A percentile compares a stretch with the other conserved stretches of the same genome.
Evolutionary conservation across 345 rosid species (phyloP).

Genomic region (Syzygium aqueum): DNA sequence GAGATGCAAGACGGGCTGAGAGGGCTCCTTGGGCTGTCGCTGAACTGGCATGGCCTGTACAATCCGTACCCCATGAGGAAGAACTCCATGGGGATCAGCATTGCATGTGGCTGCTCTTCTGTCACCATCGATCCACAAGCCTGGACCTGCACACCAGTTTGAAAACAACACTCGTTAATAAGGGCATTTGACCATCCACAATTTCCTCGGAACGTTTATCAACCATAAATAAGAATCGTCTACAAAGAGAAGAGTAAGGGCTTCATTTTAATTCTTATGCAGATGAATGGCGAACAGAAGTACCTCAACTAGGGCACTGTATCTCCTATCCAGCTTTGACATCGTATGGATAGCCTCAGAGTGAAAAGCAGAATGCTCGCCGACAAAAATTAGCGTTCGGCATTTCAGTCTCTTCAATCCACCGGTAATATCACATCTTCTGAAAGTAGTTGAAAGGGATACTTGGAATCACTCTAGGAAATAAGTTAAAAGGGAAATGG

Average conservation of each 20-base stretch:
- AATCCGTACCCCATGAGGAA: constrained; percentile 90
- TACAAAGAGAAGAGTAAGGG: not conserved
- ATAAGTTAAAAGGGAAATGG: not conserved
- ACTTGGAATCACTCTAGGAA: not conserved
- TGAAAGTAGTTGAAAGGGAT: constrained; percentile 12
- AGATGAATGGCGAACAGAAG: not conserved
- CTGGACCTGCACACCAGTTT: constrained; percentile 51
- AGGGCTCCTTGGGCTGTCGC: constrained; percentile 87
- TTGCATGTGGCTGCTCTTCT: constrained; percentile 96
- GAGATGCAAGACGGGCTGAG: constrained; percentile 83
- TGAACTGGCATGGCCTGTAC: constrained; percentile 53
- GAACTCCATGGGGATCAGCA: constrained; percentile 92
- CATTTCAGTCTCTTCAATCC: constrained; percentile 75
- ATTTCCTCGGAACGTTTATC: not conserved
- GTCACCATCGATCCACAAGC: constrained; percentile 99
- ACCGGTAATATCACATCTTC: constrained; percentile 73
- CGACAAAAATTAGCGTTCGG: constrained; percentile 80
- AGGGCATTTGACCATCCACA: not conserved
- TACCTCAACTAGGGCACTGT: constrained; percentile 96
- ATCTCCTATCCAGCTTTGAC: constrained; percentile 77
- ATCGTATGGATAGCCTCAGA: constrained; percentile 77
- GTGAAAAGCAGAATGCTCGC: constrained; percentile 88
- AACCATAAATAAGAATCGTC: not conserved
- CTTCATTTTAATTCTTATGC: not conserved
- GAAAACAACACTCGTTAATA: not conserved